A percentile compares a stretch with the other conserved stretches of the same genome.
phyloP scores from a whole-genome alignment of 148 eudicot species.

The Tetragonia tetragonoides region DNA sequence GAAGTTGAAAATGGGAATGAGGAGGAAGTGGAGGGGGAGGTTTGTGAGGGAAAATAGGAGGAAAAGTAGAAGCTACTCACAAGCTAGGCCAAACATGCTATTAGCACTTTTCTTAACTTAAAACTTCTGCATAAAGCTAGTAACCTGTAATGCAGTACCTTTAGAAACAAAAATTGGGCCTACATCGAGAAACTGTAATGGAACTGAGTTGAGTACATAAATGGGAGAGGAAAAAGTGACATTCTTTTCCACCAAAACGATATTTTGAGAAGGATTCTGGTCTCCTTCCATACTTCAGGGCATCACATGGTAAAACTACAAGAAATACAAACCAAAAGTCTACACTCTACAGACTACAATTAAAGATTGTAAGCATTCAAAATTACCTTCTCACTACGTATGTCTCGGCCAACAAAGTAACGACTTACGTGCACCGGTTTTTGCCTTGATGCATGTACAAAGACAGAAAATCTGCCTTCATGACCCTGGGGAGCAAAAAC shows the following conservation, averaged over 20 bases:
- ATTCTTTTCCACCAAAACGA: neutral
- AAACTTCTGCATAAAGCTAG: neutral
- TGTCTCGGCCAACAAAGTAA: conserved; percentile 48
- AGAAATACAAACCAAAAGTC: conserved; percentile 1
- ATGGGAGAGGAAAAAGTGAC: too few species aligned
- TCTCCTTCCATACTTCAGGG: neutral
- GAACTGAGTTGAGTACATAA: neutral
- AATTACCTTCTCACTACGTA: conserved; percentile 53
- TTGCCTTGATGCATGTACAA: conserved; percentile 57
- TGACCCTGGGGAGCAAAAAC: conserved; percentile 42
- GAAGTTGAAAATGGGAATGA: too few species aligned
- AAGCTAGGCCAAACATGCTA: too few species aligned
- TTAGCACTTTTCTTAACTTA: neutral
- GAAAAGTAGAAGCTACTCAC: too few species aligned
- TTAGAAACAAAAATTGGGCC: neutral
- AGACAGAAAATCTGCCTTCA: conserved; percentile 58
- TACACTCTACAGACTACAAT: too few species aligned
- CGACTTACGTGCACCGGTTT: conserved; percentile 45
- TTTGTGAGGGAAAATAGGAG: too few species aligned
- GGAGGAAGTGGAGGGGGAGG: too few species aligned
- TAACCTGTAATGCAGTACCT: neutral
- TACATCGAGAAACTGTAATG: neutral
- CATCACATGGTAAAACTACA: neutral
- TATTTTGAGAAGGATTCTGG: neutral
- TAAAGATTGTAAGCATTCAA: neutral